These are phyloP conservation scores for Septoria linicola DNA, from an alignment of 2,329 filamentous ascomycete species.

Conservation along the genomic window DNA sequence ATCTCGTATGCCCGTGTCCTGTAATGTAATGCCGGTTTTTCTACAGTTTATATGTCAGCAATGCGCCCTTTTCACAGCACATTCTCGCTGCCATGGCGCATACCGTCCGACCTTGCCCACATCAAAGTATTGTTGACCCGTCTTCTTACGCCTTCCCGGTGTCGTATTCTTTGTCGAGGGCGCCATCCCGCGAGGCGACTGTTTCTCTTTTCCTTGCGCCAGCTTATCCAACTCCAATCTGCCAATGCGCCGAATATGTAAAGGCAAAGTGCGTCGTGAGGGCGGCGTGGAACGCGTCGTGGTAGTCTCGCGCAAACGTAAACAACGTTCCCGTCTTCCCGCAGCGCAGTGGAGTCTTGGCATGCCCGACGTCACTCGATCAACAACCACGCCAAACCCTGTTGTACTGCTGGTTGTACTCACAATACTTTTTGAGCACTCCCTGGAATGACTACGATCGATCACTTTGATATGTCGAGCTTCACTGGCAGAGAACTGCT, in stretches of 20 bases:
- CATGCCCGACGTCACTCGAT: too few species aligned
- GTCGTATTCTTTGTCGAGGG: constrained; percentile 27
- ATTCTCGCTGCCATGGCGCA: constrained; percentile 8
- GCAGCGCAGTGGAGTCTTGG: not conserved
- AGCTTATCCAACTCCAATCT: constrained; percentile 20
- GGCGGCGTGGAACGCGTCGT: constrained; percentile 5
- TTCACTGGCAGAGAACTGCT: constrained; percentile 16
- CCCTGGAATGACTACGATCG: constrained; percentile 7
- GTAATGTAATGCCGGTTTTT: constrained; percentile 83
- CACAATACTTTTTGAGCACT: too few species aligned
- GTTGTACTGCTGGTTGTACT: too few species aligned
- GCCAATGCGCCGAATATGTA: constrained; percentile 13
- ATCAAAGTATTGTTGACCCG: constrained; percentile 39
- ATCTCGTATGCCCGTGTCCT: constrained; percentile 77
- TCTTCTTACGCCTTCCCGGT: constrained; percentile 32
- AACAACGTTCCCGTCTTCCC: constrained; percentile 2
- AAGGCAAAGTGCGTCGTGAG: constrained; percentile 5
- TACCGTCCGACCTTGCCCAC: constrained; percentile 39
- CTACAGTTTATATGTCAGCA: constrained; percentile 49
- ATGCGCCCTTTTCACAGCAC: not conserved
- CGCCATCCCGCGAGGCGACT: constrained; percentile 33
- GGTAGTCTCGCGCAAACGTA: constrained; percentile 1
- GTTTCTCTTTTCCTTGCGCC: constrained; percentile 34
- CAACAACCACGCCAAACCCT: too few species aligned
- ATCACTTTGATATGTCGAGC: constrained; percentile 14